Evolutionary conservation across 768 basidiomycete species (phyloP).

Genomic region (Daedalea quercina): DNA sequence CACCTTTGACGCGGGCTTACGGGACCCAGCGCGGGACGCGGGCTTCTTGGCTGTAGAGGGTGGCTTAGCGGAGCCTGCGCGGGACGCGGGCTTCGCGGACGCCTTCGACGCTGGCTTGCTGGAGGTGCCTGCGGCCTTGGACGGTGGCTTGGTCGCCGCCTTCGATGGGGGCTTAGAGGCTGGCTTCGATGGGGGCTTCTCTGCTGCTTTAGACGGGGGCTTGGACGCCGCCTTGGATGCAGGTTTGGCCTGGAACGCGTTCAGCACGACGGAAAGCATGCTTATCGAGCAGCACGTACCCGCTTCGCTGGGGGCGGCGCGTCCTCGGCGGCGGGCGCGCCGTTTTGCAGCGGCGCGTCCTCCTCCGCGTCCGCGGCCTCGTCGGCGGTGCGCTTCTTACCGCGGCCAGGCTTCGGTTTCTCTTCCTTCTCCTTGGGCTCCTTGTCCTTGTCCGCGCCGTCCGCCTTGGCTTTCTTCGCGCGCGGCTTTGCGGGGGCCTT

Average conservation of each 20-base stretch:
- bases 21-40: conserved; percentile 50
- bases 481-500: conserved; percentile 61
- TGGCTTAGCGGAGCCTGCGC: conserved; percentile 28
- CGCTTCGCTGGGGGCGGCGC: conserved; percentile 58
- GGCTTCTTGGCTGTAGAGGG: conserved; percentile 43
- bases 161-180: conserved; percentile 24
- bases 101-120: conserved; percentile 31
- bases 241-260: conserved; percentile 34
- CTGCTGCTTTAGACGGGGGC: conserved; percentile 27
- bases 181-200: conserved; percentile 25
- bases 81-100: conserved; percentile 35
- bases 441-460: conserved; percentile 33
- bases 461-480: conserved; percentile 34
- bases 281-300: conserved; percentile 28
- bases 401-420: conserved; percentile 39
- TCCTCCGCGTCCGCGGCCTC: conserved; percentile 36
- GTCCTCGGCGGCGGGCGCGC: conserved; percentile 24
- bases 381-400: conserved; percentile 47
- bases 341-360: conserved; percentile 28
- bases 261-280: not conserved
- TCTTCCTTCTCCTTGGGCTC: conserved; percentile 37
- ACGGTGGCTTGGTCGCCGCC: conserved; percentile 25
- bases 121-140: conserved; percentile 23
- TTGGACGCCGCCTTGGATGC: conserved; percentile 29
- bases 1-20: conserved; percentile 63